Evolutionary conservation across 257 asterid genomes (phyloP), one percentile per base, ranked within the genome.

Genomic region (Striga asiatica): DNA sequence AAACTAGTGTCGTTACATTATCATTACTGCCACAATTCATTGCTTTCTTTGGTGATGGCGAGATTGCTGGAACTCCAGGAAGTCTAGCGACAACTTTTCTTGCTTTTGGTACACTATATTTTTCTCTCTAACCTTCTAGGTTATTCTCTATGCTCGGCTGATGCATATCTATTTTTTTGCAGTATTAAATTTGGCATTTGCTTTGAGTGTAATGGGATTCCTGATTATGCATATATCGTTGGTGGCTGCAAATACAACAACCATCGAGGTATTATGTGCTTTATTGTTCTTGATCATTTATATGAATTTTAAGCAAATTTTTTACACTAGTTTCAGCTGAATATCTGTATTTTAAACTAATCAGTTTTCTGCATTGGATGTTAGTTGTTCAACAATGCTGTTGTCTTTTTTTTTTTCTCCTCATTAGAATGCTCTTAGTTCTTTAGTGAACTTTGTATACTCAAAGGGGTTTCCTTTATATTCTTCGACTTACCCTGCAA

Each of bases 131-230:
- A 32, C 50, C 27, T 17, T 45, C 24, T 4, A 9, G 17, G 23
- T 60, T 41, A 50, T 59, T 52, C 18, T 29, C 14, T 27, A 34
- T 64, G 35, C 24, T 11, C 45, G 54, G 23, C 59, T 64, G 11
- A 42, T 50, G 67, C 10, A 43, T 42, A 54, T 73, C 54, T 48
- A 58, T n/a, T n/a, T 22, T 53, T 27, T 56, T 37, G 50, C 93
- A 91, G 98, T 91, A 28, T 68, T 91, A 59, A 84, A 87, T 66
- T 76, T 91, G 74, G 98, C 98, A 29, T 91, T 91, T 77, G 79
- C 98, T 51, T 76, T 91, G 84, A 87, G 98, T 25, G 94, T 91
- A 32, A 63, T 91, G 88, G 98, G 98, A 16, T 87, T 91, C 71
- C 73, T 91, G 64, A 87, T 91, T 61, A 80, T 91, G 98, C 98